These are phyloP conservation scores for Boletus tomentosulus DNA, from an alignment of 768 basidiomycete genomes.

Conservation along the genomic window DNA sequence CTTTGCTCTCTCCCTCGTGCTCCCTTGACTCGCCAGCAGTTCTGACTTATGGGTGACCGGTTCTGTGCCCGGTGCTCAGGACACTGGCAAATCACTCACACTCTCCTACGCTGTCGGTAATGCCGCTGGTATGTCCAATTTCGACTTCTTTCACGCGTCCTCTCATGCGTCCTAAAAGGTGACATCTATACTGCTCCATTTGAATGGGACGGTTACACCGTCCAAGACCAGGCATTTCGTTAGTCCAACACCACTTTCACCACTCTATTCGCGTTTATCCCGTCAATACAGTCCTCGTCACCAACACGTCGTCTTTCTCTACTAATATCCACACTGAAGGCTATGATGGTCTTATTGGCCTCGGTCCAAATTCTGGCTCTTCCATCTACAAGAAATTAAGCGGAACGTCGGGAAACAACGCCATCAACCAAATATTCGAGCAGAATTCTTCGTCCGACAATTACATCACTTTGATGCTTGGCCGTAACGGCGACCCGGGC, in stretches of 20 bases:
- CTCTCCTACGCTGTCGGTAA: slow-evolving; percentile 68
- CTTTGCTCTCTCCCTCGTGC: background rate
- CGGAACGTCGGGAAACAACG: slow-evolving; percentile 46
- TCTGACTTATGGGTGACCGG: slow-evolving; percentile 73
- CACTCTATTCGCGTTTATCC: background rate
- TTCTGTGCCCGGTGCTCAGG: slow-evolving; percentile 44
- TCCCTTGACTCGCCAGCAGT: slow-evolving; percentile 33
- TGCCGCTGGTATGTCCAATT: slow-evolving; percentile 46
- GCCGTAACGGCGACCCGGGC: slow-evolving; percentile 51
- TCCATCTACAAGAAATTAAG: slow-evolving; percentile 55
- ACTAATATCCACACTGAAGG: slow-evolving; percentile 56
- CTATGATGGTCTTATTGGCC: slow-evolving; percentile 68
- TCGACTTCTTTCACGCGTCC: background rate
- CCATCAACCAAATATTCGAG: slow-evolving; percentile 64
- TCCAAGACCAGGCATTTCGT: slow-evolving; percentile 68
- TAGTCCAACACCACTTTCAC: slow-evolving; percentile 21
- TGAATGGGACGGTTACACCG: slow-evolving; percentile 51
- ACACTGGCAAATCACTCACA: slow-evolving; percentile 52
- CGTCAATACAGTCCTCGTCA: slow-evolving; percentile 50
- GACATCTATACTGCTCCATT: slow-evolving; percentile 51
- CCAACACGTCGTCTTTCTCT: slow-evolving; percentile 60
- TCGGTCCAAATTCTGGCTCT: slow-evolving; percentile 75
- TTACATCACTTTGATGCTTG: slow-evolving; percentile 67
- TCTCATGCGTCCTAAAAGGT: slow-evolving; percentile 35
- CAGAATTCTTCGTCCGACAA: slow-evolving; percentile 50